phyloP scores from a whole-genome alignment of 257 asterid species.

The Przewalskia tangutica region DNA sequence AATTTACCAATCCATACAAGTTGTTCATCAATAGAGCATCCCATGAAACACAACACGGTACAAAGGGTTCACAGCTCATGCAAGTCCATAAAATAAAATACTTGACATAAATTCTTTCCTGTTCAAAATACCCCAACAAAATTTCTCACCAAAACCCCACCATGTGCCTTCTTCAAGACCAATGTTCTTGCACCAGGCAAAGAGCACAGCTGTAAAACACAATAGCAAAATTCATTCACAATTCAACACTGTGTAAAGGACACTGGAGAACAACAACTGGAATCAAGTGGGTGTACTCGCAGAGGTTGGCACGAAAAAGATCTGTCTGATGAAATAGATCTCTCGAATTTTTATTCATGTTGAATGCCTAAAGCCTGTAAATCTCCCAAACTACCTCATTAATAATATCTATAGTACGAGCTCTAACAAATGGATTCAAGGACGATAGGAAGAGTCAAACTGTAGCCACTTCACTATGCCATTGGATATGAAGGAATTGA shows the following conservation, averaged over 20 bases:
- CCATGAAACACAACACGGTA: neutral
- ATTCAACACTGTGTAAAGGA: slow-evolving; percentile 26
- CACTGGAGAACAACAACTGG: slow-evolving; percentile 6
- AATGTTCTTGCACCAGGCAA: slow-evolving; percentile 74
- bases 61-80: slow-evolving; percentile 10
- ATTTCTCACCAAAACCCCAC: slow-evolving; percentile 32
- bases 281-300: neutral
- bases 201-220: slow-evolving; percentile 79
- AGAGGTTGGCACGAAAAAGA: neutral
- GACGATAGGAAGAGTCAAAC: neutral
- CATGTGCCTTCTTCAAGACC: slow-evolving; percentile 60
- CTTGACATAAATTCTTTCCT: slow-evolving; percentile 16
- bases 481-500: neutral
- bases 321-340: slow-evolving; percentile 1
- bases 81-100: slow-evolving; percentile 9
- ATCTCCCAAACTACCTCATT: neutral
- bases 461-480: neutral
- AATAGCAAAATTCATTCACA: slow-evolving; percentile 56
- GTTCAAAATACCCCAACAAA: slow-evolving; percentile 34
- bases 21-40: neutral
- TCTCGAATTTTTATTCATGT: neutral
- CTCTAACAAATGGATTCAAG: neutral
- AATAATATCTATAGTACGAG: neutral
- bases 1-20: neutral
- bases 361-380: neutral